Percentiles rank a stretch among this genome's conserved stretches.
Conservation (phyloP, 805 yeast species). For the Ogataea angusta region DNA sequence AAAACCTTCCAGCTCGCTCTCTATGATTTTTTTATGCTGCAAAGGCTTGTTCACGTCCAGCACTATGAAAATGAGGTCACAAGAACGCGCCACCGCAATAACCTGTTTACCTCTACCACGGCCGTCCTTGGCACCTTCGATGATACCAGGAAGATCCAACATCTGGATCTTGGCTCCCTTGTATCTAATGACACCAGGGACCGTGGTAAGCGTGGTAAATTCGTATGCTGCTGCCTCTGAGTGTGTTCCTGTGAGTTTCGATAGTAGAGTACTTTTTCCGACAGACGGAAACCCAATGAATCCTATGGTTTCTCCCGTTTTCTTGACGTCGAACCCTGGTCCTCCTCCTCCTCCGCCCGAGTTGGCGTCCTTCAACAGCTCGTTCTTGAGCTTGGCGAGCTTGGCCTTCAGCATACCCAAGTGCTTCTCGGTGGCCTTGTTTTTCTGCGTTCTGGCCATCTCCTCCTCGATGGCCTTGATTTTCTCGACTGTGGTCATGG, state of each 20-base stretch:
- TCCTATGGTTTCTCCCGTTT: conserved; percentile 97
- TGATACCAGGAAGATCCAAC: conserved; percentile 87
- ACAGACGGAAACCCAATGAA: conserved; percentile 99
- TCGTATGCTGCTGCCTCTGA: conserved; percentile 98
- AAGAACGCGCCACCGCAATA: conserved; percentile 98
- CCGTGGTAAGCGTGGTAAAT: conserved; percentile 95
- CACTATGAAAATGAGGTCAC: conserved; percentile 88
- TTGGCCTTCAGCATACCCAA: conserved; percentile 97
- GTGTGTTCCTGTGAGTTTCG: conserved; percentile 90
- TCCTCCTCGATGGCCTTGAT: conserved; percentile 91
- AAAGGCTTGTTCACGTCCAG: conserved; percentile 95
- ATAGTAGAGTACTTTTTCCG: conserved; percentile 80
- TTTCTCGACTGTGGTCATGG: conserved; percentile 68
- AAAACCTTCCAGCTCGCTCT: conserved; percentile 93
- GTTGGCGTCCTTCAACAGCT: conserved; percentile 66
- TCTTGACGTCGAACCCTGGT: conserved; percentile 95
- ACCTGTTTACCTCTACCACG: conserved; percentile 94
- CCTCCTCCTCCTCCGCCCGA: conserved; percentile 91
- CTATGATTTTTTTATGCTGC: conserved; percentile 90
- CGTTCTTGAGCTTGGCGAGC: conserved; percentile 91
- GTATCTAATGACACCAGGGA: conserved; percentile 93
- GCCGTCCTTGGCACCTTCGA: conserved; percentile 90
- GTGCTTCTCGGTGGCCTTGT: conserved; percentile 96
- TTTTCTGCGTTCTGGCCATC: conserved; percentile 97
- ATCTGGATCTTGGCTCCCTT: conserved; percentile 98